phyloP scores from a whole-genome alignment of 257 asterid species.

The Hygrophila difformis region DNA sequence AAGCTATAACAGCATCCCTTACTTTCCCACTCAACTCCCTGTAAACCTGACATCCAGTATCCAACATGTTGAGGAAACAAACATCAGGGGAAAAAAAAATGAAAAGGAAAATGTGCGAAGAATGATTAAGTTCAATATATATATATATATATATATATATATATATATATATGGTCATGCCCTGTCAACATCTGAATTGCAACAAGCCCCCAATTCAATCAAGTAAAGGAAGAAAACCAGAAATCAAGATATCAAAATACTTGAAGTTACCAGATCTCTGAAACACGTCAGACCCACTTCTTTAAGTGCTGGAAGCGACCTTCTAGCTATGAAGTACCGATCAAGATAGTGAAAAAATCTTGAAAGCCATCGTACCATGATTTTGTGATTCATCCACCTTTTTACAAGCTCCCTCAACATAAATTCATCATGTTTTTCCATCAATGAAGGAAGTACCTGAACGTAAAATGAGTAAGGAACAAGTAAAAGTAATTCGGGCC shows the following conservation, averaged over 20 bases:
- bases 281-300: slow-evolving; percentile 93
- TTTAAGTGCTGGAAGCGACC: slow-evolving; percentile 83
- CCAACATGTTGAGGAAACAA: slow-evolving; percentile 13
- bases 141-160: too few relatives aligned
- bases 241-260: neutral
- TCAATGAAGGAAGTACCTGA: slow-evolving; percentile 77
- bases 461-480: too few relatives aligned
- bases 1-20: slow-evolving; percentile 79
- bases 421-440: slow-evolving; percentile 87
- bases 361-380: slow-evolving; percentile 97
- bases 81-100: neutral
- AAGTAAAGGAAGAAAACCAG: slow-evolving; percentile 7
- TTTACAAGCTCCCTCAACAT: slow-evolving; percentile 88
- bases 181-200: too few relatives aligned
- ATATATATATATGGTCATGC: too few relatives aligned
- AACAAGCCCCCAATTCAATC: neutral
- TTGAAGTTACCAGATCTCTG: slow-evolving; percentile 57
- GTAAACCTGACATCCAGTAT: slow-evolving; percentile 60
- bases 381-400: slow-evolving; percentile 86
- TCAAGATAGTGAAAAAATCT: slow-evolving; percentile 82
- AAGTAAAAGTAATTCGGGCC: too few relatives aligned
- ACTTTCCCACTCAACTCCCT: slow-evolving; percentile 65
- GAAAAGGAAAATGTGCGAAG: too few relatives aligned
- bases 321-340: slow-evolving; percentile 89
- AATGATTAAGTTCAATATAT: too few relatives aligned